Conservation (phyloP, 140 eudicot species). For the Anethum foeniculum region DNA sequence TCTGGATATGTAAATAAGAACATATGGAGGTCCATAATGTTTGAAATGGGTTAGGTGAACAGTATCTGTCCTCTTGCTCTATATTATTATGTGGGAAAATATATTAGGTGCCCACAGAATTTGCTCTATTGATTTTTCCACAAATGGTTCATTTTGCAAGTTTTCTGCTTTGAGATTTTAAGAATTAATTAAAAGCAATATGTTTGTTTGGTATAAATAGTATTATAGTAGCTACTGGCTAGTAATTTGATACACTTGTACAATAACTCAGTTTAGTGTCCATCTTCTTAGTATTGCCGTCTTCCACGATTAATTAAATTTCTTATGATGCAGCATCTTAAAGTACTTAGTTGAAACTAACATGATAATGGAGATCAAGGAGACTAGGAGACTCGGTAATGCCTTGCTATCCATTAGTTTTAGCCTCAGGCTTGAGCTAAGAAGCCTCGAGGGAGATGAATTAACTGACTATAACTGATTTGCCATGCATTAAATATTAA, state of each 20-base stretch:
- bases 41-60: not conserved
- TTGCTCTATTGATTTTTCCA: not conserved
- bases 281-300: not conserved
- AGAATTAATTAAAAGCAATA: not conserved
- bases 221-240: not conserved
- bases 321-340: not conserved
- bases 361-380: not conserved
- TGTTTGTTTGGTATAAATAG: not conserved
- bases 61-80: not conserved
- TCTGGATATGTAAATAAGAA: not conserved
- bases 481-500: not conserved
- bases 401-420: not conserved
- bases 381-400: not conserved
- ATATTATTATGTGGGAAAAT: not conserved
- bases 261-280: not conserved
- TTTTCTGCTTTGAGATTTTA: not conserved
- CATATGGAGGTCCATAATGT: not conserved
- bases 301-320: not conserved
- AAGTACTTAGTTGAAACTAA: not conserved
- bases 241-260: not conserved
- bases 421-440: not conserved
- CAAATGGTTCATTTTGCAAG: not conserved
- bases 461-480: not conserved
- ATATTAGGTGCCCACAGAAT: not conserved
- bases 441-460: not conserved